A percentile compares a stretch with the other conserved stretches of the same genome.
Evolutionary conservation across 2,329 filamentous ascomycete genomes (phyloP).

Genomic region (Ophiostoma fasciatum): DNA sequence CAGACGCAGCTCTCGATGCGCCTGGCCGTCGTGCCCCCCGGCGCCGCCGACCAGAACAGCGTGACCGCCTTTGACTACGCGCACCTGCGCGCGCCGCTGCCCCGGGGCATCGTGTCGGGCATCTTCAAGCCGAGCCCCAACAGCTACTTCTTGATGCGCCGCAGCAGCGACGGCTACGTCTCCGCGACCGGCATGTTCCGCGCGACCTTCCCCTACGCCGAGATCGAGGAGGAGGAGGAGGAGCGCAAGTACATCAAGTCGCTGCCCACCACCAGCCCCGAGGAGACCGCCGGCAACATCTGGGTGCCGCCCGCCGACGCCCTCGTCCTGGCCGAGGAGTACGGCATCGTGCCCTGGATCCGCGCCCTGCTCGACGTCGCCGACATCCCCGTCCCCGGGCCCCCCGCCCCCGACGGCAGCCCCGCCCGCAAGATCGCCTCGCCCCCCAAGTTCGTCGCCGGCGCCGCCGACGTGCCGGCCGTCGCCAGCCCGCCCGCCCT

Average conservation of each 20-base stretch:
- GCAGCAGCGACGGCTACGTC: slow-evolving; percentile 70
- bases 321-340: slow-evolving; percentile 71
- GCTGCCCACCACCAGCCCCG: slow-evolving; percentile 63
- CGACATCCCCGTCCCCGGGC: slow-evolving; percentile 44
- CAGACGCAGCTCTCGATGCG: slow-evolving; percentile 84
- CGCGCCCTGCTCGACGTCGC: slow-evolving; percentile 80
- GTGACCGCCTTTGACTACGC: slow-evolving; percentile 89
- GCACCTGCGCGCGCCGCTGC: slow-evolving; percentile 81
- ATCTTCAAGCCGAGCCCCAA: slow-evolving; percentile 84
- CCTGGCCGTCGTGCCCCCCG: slow-evolving; percentile 55
- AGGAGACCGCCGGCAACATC: slow-evolving; percentile 92
- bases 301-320: slow-evolving; percentile 84
- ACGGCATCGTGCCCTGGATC: slow-evolving; percentile 76
- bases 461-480: slow-evolving; percentile 10
- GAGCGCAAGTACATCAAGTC: slow-evolving; percentile 79
- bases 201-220: slow-evolving; percentile 69
- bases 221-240: slow-evolving; percentile 53
- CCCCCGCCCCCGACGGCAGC: slow-evolving; percentile 33
- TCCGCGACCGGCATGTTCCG: slow-evolving; percentile 90
- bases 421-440: slow-evolving; percentile 63
- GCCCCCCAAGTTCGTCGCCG: slow-evolving; percentile 56
- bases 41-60: slow-evolving; percentile 55
- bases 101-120: slow-evolving; percentile 80
- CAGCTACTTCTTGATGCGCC: slow-evolving; percentile 93
- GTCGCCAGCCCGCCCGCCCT: slow-evolving; percentile 22